Evolutionary conservation across 768 basidiomycete species (phyloP).

Genomic region (Lentinula sp.): DNA sequence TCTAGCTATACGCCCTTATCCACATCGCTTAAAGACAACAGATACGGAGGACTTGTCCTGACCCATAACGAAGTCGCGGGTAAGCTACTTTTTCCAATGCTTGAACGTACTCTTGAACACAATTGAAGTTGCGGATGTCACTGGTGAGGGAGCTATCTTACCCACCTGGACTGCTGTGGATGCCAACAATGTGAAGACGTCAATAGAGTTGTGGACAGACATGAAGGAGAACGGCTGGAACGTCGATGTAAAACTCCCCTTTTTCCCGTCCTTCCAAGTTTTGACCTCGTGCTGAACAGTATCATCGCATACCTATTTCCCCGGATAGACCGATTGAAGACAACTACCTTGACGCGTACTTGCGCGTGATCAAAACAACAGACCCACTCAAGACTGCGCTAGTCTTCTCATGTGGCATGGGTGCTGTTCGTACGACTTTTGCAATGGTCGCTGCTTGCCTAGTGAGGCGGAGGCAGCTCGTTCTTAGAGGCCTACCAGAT

Average conservation of each 20-base stretch:
- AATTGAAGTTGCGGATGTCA: constrained; percentile 37
- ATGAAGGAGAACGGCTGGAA: constrained; percentile 84
- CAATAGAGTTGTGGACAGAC: constrained; percentile 77
- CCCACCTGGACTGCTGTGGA: constrained; percentile 96
- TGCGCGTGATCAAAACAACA: constrained; percentile 69
- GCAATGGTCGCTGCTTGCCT: constrained; percentile 94
- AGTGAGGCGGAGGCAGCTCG: constrained; percentile 71
- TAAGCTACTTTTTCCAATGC: constrained; percentile 22
- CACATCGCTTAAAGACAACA: constrained; percentile 19
- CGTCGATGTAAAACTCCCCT: constrained; percentile 59
- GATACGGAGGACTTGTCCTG: constrained; percentile 84
- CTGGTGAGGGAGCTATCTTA: constrained; percentile 74
- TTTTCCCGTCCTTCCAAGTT: constrained; percentile 59
- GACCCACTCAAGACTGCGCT: constrained; percentile 79
- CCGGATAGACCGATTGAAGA: constrained; percentile 91
- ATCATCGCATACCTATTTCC: constrained; percentile 82
- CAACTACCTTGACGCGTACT: constrained; percentile 93
- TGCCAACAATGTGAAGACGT: constrained; percentile 74
- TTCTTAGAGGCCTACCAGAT: constrained; percentile 62
- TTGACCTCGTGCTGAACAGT: background rate
- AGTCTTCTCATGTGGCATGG: constrained; percentile 96
- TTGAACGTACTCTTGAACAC: background rate
- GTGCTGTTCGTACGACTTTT: constrained; percentile 93
- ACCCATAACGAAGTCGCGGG: constrained; percentile 87
- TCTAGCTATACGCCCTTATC: background rate